Evolutionary conservation across 352 stramenopile species (phyloP).

Genomic region (Halophytophthora batemanensis): DNA sequence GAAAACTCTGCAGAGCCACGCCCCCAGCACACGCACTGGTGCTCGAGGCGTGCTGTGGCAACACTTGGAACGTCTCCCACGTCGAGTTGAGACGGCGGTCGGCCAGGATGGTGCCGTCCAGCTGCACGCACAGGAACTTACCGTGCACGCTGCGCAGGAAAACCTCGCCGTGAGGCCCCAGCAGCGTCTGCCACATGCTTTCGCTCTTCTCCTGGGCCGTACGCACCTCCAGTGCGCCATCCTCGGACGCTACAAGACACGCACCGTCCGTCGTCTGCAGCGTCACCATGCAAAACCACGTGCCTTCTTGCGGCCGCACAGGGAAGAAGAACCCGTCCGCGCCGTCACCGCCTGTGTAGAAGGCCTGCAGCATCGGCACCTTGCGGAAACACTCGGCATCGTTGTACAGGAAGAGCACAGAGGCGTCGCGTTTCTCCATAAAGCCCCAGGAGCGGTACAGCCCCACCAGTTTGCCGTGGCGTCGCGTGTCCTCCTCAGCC

Average conservation of each 20-base stretch:
- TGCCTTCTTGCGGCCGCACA: slow-evolving; percentile 34
- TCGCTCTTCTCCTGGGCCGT: slow-evolving; percentile 15
- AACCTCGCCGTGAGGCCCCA: slow-evolving; percentile 54
- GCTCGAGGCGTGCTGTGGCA: slow-evolving; percentile 44
- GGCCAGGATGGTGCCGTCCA: slow-evolving; percentile 64
- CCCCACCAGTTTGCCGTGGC: slow-evolving; percentile 58
- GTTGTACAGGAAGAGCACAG: slow-evolving; percentile 82
- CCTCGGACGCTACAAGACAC: slow-evolving; percentile 64
- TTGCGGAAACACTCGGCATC: slow-evolving; percentile 82
- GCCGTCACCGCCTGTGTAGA: slow-evolving; percentile 22
- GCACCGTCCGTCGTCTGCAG: slow-evolving; percentile 62
- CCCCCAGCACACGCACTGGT: slow-evolving; percentile 22
- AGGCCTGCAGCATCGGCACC: slow-evolving; percentile 68
- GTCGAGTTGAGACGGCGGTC: slow-evolving; percentile 76
- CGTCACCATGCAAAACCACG: slow-evolving; percentile 80
- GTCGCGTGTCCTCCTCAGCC: slow-evolving; percentile 63
- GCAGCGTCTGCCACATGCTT: slow-evolving; percentile 71
- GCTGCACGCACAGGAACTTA: slow-evolving; percentile 84
- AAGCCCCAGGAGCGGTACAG: slow-evolving; percentile 79
- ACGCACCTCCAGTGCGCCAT: slow-evolving; percentile 51
- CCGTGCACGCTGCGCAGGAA: slow-evolving; percentile 73
- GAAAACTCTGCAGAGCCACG: slow-evolving; percentile 73
- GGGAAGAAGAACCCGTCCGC: slow-evolving; percentile 36
- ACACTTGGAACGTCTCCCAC: slow-evolving; percentile 86
- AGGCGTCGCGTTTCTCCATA: slow-evolving; percentile 40